Percentiles rank a stretch among this genome's conserved stretches.
These are phyloP conservation scores for Daphne laureola DNA, from an alignment of 441 rosid species.

Conservation along the genomic window DNA sequence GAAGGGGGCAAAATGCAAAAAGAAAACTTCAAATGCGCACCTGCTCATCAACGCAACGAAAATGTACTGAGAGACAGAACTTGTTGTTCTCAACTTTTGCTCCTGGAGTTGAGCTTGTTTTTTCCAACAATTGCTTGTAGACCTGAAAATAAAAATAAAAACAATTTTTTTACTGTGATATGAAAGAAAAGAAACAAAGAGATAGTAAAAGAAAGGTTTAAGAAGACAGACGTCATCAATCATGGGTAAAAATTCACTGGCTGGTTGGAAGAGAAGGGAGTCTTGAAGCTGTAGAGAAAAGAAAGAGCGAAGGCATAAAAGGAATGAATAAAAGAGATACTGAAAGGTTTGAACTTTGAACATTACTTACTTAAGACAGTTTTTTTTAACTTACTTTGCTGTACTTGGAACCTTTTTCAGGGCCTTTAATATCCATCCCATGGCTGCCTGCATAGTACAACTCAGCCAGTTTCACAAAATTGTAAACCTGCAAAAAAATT, in stretches of 20 bases:
- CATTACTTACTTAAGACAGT: not conserved
- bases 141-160: constrained; percentile 24
- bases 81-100: constrained; percentile 44
- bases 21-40: constrained; percentile 8
- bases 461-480: constrained; percentile 71
- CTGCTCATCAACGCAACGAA: constrained; percentile 42
- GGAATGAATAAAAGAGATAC: not conserved
- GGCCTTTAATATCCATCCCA: constrained; percentile 98
- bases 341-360: not conserved
- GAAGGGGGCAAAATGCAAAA: not conserved
- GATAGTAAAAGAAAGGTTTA: too few relatives aligned
- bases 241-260: constrained; percentile 16
- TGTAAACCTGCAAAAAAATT: constrained; percentile 46
- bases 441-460: constrained; percentile 98
- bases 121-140: constrained; percentile 27
- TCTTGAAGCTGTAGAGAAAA: constrained; percentile 9
- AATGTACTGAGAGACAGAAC: constrained; percentile 49
- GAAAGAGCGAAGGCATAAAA: not conserved
- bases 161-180: too few relatives aligned
- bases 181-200: too few relatives aligned
- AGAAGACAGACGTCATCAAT: constrained; percentile 13
- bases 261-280: constrained; percentile 11
- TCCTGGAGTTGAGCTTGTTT: constrained; percentile 39
- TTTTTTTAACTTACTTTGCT: constrained; percentile 34
- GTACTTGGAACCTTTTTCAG: constrained; percentile 53